These are phyloP conservation scores for Yamadazyma sp. DNA, from an alignment of 1,139 yeast genomes.

Conservation along the genomic window DNA sequence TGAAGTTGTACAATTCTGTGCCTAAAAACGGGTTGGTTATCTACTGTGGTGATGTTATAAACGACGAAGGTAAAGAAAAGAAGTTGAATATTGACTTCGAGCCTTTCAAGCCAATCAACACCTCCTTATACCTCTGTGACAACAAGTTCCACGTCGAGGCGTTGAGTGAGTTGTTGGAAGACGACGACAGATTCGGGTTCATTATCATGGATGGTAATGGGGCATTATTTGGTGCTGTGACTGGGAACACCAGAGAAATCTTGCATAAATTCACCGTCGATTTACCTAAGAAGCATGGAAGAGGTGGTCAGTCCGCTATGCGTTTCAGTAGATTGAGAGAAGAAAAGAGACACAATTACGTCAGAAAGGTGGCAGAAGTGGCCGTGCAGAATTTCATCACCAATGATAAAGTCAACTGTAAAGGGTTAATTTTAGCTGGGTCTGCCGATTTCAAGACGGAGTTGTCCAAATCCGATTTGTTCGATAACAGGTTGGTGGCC, in stretches of 20 bases:
- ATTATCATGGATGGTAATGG: slow-evolving; percentile 99
- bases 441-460: slow-evolving; percentile 98
- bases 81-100: slow-evolving; percentile 93
- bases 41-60: slow-evolving; percentile 97
- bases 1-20: slow-evolving; percentile 83
- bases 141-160: slow-evolving; percentile 98
- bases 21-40: slow-evolving; percentile 94
- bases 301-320: slow-evolving; percentile 99
- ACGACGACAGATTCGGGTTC: slow-evolving; percentile 95
- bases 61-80: slow-evolving; percentile 96
- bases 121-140: slow-evolving; percentile 93
- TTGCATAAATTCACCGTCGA: slow-evolving; percentile 96
- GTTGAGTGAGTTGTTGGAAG: slow-evolving; percentile 85
- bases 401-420: slow-evolving; percentile 87
- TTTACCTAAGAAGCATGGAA: slow-evolving; percentile 98
- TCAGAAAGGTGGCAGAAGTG: slow-evolving; percentile 95
- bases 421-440: slow-evolving; percentile 95
- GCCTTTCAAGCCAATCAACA: slow-evolving; percentile 97
- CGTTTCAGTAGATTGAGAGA: slow-evolving; percentile 99
- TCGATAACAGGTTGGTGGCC: slow-evolving; percentile 83
- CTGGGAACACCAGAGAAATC: slow-evolving; percentile 96
- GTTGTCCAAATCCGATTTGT: slow-evolving; percentile 86
- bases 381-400: slow-evolving; percentile 97
- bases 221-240: slow-evolving; percentile 90
- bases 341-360: slow-evolving; percentile 97